A percentile compares a stretch with the other conserved stretches of the same genome.
These are phyloP conservation scores for Davidsoniella virescens DNA, from an alignment of 2,329 filamentous ascomycete species.

Conservation along the genomic window DNA sequence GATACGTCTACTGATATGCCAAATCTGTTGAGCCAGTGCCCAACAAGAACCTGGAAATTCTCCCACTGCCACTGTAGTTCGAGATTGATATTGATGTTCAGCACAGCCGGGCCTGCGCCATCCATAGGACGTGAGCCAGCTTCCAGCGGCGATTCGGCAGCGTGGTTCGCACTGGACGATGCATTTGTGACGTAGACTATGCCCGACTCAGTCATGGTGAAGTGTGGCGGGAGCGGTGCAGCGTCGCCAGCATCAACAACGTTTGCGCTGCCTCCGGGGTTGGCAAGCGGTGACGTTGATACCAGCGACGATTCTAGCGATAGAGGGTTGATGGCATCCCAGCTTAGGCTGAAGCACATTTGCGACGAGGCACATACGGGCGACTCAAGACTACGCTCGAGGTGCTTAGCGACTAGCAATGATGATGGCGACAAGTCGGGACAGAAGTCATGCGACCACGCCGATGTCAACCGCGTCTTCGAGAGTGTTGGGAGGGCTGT, in stretches of 20 bases:
- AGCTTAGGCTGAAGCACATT: constrained; percentile 5
- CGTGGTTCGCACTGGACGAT: not conserved
- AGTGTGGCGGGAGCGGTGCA: not conserved
- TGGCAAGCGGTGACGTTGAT: not conserved
- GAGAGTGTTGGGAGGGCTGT: not conserved
- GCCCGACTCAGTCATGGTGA: constrained; percentile 4
- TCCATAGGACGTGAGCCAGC: not conserved
- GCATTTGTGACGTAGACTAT: constrained; percentile 3
- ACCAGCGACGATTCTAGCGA: not conserved
- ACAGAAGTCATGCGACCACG: constrained; percentile 2
- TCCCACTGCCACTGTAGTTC: constrained; percentile 11
- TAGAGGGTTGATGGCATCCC: constrained; percentile 2
- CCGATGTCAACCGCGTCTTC: not conserved
- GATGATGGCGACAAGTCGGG: not conserved
- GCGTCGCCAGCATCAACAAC: not conserved
- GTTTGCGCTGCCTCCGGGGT: not conserved
- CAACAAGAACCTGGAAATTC: constrained; percentile 10
- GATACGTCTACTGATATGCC: constrained; percentile 1
- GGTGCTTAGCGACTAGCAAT: not conserved
- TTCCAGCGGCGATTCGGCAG: constrained; percentile 1
- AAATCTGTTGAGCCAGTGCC: constrained; percentile 10
- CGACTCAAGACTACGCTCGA: not conserved
- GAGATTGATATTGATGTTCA: constrained; percentile 3
- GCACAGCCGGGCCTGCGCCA: not conserved
- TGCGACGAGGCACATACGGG: not conserved